These are phyloP conservation scores for Pyracantha coccinea DNA, from an alignment of 331 rosid species.

Conservation along the genomic window DNA sequence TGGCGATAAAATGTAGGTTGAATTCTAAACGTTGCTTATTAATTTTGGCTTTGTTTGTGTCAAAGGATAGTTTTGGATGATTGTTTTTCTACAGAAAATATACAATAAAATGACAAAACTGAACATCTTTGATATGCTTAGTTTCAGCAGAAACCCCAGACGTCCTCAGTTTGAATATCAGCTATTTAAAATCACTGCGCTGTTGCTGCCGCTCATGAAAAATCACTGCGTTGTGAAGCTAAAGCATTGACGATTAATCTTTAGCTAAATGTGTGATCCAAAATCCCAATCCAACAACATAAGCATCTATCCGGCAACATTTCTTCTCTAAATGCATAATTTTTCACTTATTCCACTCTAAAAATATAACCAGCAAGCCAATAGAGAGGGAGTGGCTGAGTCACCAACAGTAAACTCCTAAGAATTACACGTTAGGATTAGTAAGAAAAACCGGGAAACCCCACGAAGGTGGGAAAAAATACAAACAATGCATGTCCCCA, in stretches of 20 bases:
- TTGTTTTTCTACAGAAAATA: neutral
- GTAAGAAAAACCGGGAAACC: neutral
- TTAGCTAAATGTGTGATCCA: no score
- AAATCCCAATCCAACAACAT: no score
- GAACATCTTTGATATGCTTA: neutral
- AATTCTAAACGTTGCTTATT: no score
- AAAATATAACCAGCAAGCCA: no score
- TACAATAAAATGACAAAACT: neutral
- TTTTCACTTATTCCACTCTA: no score
- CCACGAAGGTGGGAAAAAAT: neutral
- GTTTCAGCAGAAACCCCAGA: neutral
- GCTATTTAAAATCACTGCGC: neutral
- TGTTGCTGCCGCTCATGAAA: neutral
- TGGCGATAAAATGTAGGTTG: no score
- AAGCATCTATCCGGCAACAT: no score
- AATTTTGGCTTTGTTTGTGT: no score
- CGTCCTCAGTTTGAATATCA: neutral
- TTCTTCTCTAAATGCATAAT: no score
- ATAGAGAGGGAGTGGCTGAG: neutral
- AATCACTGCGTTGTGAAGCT: no score
- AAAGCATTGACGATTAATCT: no score
- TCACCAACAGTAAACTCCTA: neutral
- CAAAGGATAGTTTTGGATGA: neutral
- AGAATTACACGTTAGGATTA: neutral
- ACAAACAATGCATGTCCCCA: constrained; percentile 17